Base-by-base conservation (phyloP, 805 yeast genomes). In the Blastobotrys muscicola region DNA sequence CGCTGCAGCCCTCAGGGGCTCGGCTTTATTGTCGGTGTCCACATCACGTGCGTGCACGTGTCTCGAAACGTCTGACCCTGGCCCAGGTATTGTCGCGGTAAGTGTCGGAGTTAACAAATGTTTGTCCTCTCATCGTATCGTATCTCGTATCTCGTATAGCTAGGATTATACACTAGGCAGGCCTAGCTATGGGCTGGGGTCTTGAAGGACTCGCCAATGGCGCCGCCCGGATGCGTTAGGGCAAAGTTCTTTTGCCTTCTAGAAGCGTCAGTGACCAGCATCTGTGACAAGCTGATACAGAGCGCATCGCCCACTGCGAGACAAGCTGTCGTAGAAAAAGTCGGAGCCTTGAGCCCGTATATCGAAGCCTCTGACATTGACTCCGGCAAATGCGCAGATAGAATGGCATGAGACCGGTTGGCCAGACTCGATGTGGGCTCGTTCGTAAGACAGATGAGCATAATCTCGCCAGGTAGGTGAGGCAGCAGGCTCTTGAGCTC, bases 221-320 rank as follows among this genome's bases (percentile, higher is more conserved):
- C 82, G 12, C 96, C 96, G 14, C 95, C 95, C 1, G 96, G 96
- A 56, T 86, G 96, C 56, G 81, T 74, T 48, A 72, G 73, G 7
- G 82, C 79, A 61, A 86, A 86, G 32, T 71, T 61, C 45, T 60
- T 63, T 49, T 70, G 71, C 35, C 95, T 67, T 44, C 69, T 65
- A 32, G 64, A 60, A 29, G 69, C 60, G 54, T 85, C 86, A 7
- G 66, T 65, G 43, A 78, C 77, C 43, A 80, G 71, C 55, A 80
- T 58, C 56, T 85, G 92, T 39, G 80, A 73, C 16, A 87, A 63
- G 0, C 94, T 82, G 39, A 87, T 71, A 33, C 83, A 74, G 11
- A 82, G 74, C 1, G 94, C 84, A 57, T 87, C 95, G 8, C 92
- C 81, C 35, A 85, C 64, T 0, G 84, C 78, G 39, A 86, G 64